Evolutionary conservation across 2,329 filamentous ascomycete genomes (phyloP).

Genomic region (Metarhizium brunneum): DNA sequence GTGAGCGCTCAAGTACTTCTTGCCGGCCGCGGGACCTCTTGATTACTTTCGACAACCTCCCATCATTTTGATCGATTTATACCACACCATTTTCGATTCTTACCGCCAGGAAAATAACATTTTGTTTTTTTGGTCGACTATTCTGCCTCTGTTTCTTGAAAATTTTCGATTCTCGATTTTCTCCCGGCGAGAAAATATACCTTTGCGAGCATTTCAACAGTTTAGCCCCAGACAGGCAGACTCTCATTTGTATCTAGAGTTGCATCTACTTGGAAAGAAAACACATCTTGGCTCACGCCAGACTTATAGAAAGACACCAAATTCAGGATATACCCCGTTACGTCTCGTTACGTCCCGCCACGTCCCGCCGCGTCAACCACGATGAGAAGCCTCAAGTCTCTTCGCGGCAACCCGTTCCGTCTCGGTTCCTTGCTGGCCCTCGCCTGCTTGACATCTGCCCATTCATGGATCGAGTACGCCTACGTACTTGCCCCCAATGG

Average conservation of each 20-base stretch:
- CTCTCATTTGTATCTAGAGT: neutral
- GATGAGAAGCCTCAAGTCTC: neutral
- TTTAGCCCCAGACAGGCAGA: neutral
- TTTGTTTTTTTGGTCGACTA: neutral
- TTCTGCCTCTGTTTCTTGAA: neutral
- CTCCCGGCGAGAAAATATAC: neutral
- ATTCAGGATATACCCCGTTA: slow-evolving; percentile 6
- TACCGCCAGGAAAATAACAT: neutral
- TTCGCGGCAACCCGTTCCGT: neutral
- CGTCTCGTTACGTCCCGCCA: too few species aligned
- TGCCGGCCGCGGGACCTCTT: too few species aligned
- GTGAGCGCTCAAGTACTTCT: neutral
- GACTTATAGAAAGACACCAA: neutral
- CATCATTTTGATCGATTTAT: neutral
- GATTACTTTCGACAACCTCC: neutral
- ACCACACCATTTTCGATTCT: neutral
- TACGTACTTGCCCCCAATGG: slow-evolving; percentile 64
- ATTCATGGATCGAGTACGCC: slow-evolving; percentile 78
- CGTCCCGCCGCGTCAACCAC: neutral
- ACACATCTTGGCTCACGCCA: neutral
- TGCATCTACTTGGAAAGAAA: neutral
- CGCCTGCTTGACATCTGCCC: slow-evolving; percentile 34
- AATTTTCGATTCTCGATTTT: neutral
- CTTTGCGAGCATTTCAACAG: neutral
- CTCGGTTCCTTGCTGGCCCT: slow-evolving; percentile 21